phyloP scores from a whole-genome alignment of 768 basidiomycete species.

The Multifurca ochricompacta region DNA sequence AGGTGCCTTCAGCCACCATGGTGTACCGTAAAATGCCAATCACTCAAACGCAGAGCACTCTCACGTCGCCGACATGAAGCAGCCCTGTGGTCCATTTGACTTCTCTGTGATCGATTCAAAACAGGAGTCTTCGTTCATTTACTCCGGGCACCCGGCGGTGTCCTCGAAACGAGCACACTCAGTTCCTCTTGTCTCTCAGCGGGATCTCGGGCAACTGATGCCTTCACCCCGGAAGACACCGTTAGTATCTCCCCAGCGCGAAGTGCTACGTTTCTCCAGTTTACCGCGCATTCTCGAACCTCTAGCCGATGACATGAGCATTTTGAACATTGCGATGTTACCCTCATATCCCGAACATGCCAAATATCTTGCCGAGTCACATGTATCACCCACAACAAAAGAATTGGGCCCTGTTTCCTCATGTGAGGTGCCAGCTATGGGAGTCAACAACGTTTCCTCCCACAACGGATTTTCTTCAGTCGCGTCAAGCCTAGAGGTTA shows the following conservation, averaged over 20 bases:
- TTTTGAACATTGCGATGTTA: neutral
- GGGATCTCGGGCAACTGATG: slow-evolving; percentile 12
- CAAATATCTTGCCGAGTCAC: neutral
- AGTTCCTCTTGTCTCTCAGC: slow-evolving; percentile 11
- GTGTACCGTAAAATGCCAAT: neutral
- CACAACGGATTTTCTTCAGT: neutral
- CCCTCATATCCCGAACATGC: neutral
- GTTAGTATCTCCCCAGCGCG: slow-evolving; percentile 8
- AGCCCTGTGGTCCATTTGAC: slow-evolving; percentile 18
- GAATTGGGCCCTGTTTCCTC: neutral
- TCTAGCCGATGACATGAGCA: neutral
- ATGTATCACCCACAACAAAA: neutral
- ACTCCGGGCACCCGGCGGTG: neutral
- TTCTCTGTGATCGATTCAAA: slow-evolving; percentile 9
- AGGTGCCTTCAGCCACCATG: neutral
- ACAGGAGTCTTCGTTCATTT: neutral
- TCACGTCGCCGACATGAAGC: neutral
- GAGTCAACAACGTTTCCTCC: neutral
- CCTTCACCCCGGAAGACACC: slow-evolving; percentile 6
- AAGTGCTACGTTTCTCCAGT: slow-evolving; percentile 19
- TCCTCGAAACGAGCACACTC: slow-evolving; percentile 16
- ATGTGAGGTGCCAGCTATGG: neutral
- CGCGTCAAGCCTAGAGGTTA: neutral
- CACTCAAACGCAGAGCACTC: neutral
- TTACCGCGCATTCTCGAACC: slow-evolving; percentile 9